Conservation (phyloP, 805 yeast species). For the Komagataella populi region DNA sequence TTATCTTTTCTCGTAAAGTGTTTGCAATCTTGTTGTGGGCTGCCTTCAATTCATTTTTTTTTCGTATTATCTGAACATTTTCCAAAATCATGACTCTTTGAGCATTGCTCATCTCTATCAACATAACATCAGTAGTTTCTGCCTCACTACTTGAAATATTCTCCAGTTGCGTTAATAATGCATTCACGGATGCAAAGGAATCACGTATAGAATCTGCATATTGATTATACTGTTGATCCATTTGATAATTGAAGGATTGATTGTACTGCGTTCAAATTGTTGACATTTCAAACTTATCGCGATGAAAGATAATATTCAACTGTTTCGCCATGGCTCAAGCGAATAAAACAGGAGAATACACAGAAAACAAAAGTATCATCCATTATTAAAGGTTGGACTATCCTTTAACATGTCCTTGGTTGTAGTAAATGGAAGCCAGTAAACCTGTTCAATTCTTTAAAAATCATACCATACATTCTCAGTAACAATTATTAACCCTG, state of each 20-base stretch:
- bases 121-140: neutral
- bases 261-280: too few relatives aligned
- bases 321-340: too few relatives aligned
- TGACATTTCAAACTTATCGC: too few relatives aligned
- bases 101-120: neutral
- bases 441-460: too few relatives aligned
- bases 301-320: too few relatives aligned
- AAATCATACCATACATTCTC: too few relatives aligned
- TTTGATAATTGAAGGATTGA: neutral
- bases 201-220: neutral
- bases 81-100: neutral
- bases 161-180: neutral
- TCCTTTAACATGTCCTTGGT: too few relatives aligned
- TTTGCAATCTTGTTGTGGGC: slow-evolving; percentile 4
- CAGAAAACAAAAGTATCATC: too few relatives aligned
- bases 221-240: neutral
- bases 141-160: neutral
- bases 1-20: slow-evolving; percentile 3
- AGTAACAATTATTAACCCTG: neutral
- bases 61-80: neutral
- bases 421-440: too few relatives aligned
- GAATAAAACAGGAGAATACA: too few relatives aligned
- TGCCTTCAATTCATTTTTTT: slow-evolving; percentile 4
- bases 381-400: too few relatives aligned
- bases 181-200: neutral